Conservation (phyloP, 345 rosid genomes). For the Gossypium longicalyx region DNA sequence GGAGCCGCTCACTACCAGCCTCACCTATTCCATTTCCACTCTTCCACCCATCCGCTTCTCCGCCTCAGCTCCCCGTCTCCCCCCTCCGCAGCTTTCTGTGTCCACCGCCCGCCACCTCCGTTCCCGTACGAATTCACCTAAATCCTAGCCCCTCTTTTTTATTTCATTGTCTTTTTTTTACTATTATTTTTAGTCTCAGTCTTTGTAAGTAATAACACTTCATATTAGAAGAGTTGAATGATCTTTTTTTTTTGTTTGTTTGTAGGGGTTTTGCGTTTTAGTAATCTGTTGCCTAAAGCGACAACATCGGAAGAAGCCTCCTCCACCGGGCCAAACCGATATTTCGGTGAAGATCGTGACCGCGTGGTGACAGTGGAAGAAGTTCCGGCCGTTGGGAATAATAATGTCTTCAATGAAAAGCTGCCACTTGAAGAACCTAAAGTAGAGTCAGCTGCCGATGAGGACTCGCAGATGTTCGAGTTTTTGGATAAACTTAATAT, state of each 20-base stretch:
- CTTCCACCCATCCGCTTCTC: background rate
- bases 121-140: background rate
- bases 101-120: background rate
- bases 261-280: conserved; percentile 29
- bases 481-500: conserved; percentile 46
- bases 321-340: conserved; percentile 31
- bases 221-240: background rate
- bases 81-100: background rate
- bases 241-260: background rate
- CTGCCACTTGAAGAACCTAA: conserved; percentile 21
- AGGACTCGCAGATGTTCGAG: conserved; percentile 29
- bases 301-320: conserved; percentile 46
- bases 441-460: conserved; percentile 33
- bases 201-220: background rate
- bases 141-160: background rate
- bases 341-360: conserved; percentile 37
- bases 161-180: background rate
- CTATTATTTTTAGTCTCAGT: background rate
- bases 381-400: conserved; percentile 24
- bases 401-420: conserved; percentile 25
- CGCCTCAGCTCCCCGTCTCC: background rate
- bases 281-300: conserved; percentile 38
- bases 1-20: background rate
- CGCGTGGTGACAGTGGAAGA: conserved; percentile 28
- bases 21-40: background rate